Evolutionary conservation across 768 basidiomycete genomes (phyloP).

Genomic region (Termitomyces heimii): DNA sequence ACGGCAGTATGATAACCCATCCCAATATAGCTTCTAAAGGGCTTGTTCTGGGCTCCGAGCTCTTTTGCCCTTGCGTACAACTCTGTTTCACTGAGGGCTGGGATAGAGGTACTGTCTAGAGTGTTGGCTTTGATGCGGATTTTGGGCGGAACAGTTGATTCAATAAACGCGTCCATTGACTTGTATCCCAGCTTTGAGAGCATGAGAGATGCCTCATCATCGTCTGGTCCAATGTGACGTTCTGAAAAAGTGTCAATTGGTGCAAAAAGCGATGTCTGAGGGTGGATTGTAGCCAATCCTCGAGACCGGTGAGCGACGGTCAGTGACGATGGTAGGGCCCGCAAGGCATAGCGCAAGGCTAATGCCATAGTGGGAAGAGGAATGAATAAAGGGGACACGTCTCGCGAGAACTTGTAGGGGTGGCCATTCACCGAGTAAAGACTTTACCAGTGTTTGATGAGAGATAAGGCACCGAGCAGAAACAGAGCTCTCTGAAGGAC

Average conservation of each 20-base stretch:
- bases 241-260: slow-evolving; percentile 87
- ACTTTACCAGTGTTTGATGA: slow-evolving; percentile 6
- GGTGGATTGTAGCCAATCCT: slow-evolving; percentile 53
- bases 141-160: slow-evolving; percentile 71
- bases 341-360: slow-evolving; percentile 23
- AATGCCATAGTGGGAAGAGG: slow-evolving; percentile 24
- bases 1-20: slow-evolving; percentile 97
- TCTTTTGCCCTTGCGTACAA: slow-evolving; percentile 68
- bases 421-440: slow-evolving; percentile 55
- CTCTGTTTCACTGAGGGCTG: slow-evolving; percentile 81
- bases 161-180: slow-evolving; percentile 85
- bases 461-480: slow-evolving; percentile 10
- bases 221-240: slow-evolving; percentile 91
- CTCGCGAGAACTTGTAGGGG: slow-evolving; percentile 33
- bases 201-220: slow-evolving; percentile 76
- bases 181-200: slow-evolving; percentile 78
- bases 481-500: background rate
- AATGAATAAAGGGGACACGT: slow-evolving; percentile 19
- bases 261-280: slow-evolving; percentile 63
- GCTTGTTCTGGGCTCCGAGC: slow-evolving; percentile 74
- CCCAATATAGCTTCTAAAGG: slow-evolving; percentile 91
- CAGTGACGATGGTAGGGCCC: slow-evolving; percentile 13
- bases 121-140: slow-evolving; percentile 64
- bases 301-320: slow-evolving; percentile 10
- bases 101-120: slow-evolving; percentile 64